Evolutionary conservation across 257 asterid genomes (phyloP).

Genomic region (Anisodus tanguticus): DNA sequence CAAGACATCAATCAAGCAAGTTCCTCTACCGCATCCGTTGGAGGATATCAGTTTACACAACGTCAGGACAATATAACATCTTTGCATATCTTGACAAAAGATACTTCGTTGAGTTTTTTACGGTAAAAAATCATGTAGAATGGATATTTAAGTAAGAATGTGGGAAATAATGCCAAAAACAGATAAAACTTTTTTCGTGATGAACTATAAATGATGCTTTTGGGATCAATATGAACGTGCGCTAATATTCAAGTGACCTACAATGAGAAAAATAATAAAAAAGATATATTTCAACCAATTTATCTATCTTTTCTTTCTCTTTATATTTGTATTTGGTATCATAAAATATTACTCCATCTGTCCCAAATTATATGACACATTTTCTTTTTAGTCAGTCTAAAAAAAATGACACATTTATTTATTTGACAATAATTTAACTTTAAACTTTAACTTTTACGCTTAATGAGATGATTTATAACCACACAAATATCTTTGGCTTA

Average conservation of each 20-base stretch:
- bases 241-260: neutral
- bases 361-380: no score
- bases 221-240: neutral
- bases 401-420: no score
- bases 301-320: neutral
- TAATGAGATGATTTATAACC: no score
- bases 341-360: neutral
- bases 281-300: neutral
- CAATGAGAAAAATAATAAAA: neutral
- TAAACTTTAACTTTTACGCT: no score
- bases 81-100: neutral
- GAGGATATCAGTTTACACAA: neutral
- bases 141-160: neutral
- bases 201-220: neutral
- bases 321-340: neutral
- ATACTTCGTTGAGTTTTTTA: neutral
- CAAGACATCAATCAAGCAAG: neutral
- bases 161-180: neutral
- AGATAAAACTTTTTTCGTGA: neutral
- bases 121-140: neutral
- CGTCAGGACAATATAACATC: neutral
- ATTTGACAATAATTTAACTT: no score
- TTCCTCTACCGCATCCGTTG: neutral
- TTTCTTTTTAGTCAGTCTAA: no score
- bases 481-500: no score